These are phyloP conservation scores for Phytophthora colocasiae DNA, from an alignment of 352 stramenopile genomes.

Conservation along the genomic window DNA sequence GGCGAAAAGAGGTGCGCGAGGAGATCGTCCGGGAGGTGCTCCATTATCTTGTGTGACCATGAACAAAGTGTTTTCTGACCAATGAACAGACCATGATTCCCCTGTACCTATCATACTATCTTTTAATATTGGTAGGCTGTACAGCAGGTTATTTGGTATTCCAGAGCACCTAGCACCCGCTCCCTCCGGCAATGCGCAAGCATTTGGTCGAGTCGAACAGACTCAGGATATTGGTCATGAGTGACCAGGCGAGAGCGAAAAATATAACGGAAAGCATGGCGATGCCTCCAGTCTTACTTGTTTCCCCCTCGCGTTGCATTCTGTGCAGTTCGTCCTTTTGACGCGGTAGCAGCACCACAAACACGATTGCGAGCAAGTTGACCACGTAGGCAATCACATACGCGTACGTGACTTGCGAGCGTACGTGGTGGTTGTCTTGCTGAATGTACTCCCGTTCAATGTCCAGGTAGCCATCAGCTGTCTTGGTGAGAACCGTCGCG, in stretches of 20 bases:
- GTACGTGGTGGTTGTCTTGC: slow-evolving; percentile 49
- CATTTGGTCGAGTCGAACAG: slow-evolving; percentile 62
- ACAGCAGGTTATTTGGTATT: too few relatives aligned
- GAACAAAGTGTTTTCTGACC: too few relatives aligned
- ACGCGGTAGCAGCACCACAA: slow-evolving; percentile 53
- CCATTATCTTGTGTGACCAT: too few relatives aligned
- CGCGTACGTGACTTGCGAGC: slow-evolving; percentile 58
- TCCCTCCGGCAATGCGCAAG: slow-evolving; percentile 53
- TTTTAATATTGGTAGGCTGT: too few relatives aligned
- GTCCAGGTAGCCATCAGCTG: slow-evolving; percentile 61
- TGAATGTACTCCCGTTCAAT: slow-evolving; percentile 53
- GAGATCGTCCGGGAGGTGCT: too few relatives aligned
- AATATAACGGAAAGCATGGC: slow-evolving; percentile 39
- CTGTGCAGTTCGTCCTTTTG: slow-evolving; percentile 63
- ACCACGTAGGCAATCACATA: slow-evolving; percentile 68
- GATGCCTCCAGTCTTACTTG: slow-evolving; percentile 40
- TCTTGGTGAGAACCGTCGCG: slow-evolving; percentile 63
- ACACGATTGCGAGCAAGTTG: slow-evolving; percentile 56
- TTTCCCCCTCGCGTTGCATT: slow-evolving; percentile 47
- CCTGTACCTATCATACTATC: too few relatives aligned
- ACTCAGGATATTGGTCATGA: slow-evolving; percentile 76
- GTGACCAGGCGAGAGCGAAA: slow-evolving; percentile 58
- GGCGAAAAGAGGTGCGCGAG: background rate
- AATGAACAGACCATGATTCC: too few relatives aligned
- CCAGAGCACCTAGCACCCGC: slow-evolving; percentile 38